Evolutionary conservation across 495 filamentous ascomycete genomes (phyloP).

Genomic region (Penicillium macrosclerotiorum): DNA sequence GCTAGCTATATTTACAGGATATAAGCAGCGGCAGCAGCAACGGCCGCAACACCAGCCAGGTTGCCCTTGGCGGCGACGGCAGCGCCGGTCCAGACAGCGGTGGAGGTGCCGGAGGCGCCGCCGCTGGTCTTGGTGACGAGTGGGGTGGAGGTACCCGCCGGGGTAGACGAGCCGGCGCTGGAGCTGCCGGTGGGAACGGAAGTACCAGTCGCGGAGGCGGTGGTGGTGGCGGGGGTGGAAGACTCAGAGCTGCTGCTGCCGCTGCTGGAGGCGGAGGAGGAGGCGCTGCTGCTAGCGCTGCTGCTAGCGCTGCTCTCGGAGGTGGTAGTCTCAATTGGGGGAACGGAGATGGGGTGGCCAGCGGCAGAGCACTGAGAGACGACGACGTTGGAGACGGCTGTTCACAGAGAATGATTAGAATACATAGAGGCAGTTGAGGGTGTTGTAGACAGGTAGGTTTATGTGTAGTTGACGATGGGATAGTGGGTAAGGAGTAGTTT

Average conservation of each 20-base stretch:
- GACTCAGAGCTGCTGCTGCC: constrained; percentile 5
- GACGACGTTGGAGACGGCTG: constrained; percentile 39
- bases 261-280: constrained; percentile 1
- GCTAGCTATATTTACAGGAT: constrained; percentile 33
- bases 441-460: neutral
- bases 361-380: constrained; percentile 31
- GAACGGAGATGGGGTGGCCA: constrained; percentile 39
- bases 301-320: no score
- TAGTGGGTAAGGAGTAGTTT: neutral
- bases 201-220: constrained; percentile 3
- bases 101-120: constrained; percentile 10
- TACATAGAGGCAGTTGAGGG: no score
- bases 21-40: constrained; percentile 30
- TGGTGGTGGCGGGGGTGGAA: constrained; percentile 3
- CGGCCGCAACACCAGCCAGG: constrained; percentile 28
- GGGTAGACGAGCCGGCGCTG: constrained; percentile 13
- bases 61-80: constrained; percentile 26
- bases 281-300: neutral
- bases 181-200: constrained; percentile 6
- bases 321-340: constrained; percentile 28
- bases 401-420: no score
- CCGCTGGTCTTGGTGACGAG: constrained; percentile 11
- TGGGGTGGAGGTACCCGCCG: constrained; percentile 14
- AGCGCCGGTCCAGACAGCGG: constrained; percentile 26
- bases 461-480: neutral